A percentile compares a stretch with the other conserved stretches of the same genome.
Conservation (phyloP, 192 early-diverging fungal species). For the Phycomyces blakesleeanus region DNA sequence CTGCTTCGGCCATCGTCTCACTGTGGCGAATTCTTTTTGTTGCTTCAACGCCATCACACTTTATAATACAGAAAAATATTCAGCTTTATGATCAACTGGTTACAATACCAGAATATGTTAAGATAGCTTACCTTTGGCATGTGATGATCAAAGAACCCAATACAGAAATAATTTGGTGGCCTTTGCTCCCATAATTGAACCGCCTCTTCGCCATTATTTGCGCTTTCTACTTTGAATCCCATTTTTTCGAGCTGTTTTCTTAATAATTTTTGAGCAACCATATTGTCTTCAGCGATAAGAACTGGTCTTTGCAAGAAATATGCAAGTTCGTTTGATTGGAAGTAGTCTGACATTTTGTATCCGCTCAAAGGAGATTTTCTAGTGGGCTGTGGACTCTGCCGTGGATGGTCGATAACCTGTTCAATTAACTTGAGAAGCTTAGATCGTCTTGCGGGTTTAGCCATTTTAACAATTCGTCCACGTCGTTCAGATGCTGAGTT, state of each 20-base stretch:
- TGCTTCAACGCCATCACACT: conserved; percentile 49
- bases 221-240: conserved; percentile 44
- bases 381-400: conserved; percentile 6
- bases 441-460: conserved; percentile 38
- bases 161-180: conserved; percentile 37
- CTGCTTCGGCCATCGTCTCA: conserved; percentile 15
- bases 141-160: conserved; percentile 52
- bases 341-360: conserved; percentile 31
- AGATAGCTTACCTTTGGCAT: conserved; percentile 42
- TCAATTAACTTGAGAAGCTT: conserved; percentile 43
- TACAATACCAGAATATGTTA: background rate
- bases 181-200: conserved; percentile 32
- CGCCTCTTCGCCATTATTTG: conserved; percentile 47
- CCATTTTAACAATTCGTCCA: conserved; percentile 33
- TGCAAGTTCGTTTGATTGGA: conserved; percentile 34
- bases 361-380: conserved; percentile 20
- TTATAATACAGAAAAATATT: conserved; percentile 1
- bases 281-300: conserved; percentile 49
- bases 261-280: conserved; percentile 42
- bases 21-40: conserved; percentile 44
- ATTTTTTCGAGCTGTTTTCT: conserved; percentile 41
- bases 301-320: conserved; percentile 39
- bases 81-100: background rate
- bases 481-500: conserved; percentile 17
- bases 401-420: conserved; percentile 33